Percentiles rank a stretch among this genome's conserved stretches.
Conservation (phyloP, 2,329 filamentous ascomycete species). For the Ascochyta lentis region DNA sequence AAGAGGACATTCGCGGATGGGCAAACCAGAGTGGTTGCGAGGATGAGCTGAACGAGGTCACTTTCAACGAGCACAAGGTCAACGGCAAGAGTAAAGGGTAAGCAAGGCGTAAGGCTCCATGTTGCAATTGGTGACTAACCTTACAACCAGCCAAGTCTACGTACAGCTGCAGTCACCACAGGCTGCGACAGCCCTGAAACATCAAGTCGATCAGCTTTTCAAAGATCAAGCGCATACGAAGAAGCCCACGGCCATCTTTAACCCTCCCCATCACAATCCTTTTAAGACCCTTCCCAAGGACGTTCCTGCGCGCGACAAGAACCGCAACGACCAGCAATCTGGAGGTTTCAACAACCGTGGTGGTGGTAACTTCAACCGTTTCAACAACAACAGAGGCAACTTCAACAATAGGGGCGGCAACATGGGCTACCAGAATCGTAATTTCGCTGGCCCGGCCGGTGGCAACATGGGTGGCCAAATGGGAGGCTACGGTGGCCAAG, state of each 20-base stretch:
- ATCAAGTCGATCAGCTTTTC: constrained; percentile 72
- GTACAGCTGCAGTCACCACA: constrained; percentile 84
- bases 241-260: constrained; percentile 74
- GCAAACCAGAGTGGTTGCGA: constrained; percentile 80
- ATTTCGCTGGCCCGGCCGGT: constrained; percentile 43
- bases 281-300: constrained; percentile 93
- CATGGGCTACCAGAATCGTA: constrained; percentile 47
- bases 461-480: constrained; percentile 49
- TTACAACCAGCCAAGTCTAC: constrained; percentile 69
- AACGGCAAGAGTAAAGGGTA: constrained; percentile 99
- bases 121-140: constrained; percentile 14
- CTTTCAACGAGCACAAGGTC: constrained; percentile 98
- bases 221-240: constrained; percentile 67
- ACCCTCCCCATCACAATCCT: constrained; percentile 78
- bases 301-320: constrained; percentile 74
- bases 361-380: constrained; percentile 39
- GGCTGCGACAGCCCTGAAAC: constrained; percentile 85
- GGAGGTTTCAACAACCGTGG: constrained; percentile 51
- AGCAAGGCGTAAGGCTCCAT: constrained; percentile 37
- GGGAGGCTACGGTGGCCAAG: constrained; percentile 54
- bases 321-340: constrained; percentile 61
- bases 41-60: constrained; percentile 86
- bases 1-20: constrained; percentile 93
- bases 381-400: constrained; percentile 42
- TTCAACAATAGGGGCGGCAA: constrained; percentile 41